These are phyloP conservation scores for Erodium moschatum DNA, from an alignment of 441 rosid species.

Conservation along the genomic window DNA sequence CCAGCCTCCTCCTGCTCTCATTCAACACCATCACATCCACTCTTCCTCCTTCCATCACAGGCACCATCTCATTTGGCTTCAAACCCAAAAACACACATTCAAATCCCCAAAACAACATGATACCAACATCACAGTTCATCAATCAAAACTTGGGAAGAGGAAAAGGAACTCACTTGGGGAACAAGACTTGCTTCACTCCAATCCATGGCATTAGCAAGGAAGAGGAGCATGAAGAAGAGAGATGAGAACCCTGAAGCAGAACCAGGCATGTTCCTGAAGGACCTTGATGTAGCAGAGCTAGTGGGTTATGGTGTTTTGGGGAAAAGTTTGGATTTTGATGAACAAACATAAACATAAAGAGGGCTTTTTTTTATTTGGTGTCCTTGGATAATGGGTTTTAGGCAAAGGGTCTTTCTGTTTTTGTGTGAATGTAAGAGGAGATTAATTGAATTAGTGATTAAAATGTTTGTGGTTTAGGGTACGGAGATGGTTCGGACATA, in stretches of 20 bases:
- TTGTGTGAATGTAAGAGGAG: no score
- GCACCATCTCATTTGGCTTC: constrained; percentile 55
- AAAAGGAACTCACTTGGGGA: constrained; percentile 19
- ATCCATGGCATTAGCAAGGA: constrained; percentile 13
- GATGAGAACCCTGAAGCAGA: constrained; percentile 18
- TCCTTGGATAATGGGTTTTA: not conserved
- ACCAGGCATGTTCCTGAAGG: not conserved
- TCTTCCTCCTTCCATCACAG: constrained; percentile 37
- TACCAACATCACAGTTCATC: no score
- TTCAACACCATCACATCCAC: constrained; percentile 57
- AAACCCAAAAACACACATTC: constrained; percentile 23
- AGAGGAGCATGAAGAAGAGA: constrained; percentile 10
- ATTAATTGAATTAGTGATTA: no score
- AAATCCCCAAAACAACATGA: constrained; percentile 12
- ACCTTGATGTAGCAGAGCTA: not conserved
- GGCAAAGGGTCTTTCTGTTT: no score
- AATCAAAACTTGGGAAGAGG: constrained; percentile 11
- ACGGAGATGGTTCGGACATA: no score
- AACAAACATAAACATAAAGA: no score
- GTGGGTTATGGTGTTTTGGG: not conserved
- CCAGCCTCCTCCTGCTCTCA: constrained; percentile 68
- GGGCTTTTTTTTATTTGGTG: not conserved
- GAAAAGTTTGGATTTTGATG: not conserved
- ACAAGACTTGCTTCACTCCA: constrained; percentile 9
- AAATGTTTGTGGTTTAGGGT: no score